phyloP scores from a whole-genome alignment of 306 rosid genomes.

The Vigna reflexopilosa region DNA sequence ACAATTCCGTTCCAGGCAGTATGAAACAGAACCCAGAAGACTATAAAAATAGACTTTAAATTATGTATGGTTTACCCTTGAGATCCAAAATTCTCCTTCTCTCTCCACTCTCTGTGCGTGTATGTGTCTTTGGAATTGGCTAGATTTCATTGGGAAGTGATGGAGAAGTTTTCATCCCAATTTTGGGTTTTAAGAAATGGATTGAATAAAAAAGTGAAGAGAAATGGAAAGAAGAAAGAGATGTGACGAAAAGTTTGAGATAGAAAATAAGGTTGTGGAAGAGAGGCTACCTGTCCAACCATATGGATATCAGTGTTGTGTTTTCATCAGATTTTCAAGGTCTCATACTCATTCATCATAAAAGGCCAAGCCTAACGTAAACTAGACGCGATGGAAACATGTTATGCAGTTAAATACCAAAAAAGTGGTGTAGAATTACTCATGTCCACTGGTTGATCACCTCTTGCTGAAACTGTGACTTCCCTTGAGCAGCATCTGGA shows the following conservation, averaged over 20 bases:
- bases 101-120: not conserved
- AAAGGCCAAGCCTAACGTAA: not conserved
- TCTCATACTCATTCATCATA: constrained; percentile 5
- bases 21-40: not conserved
- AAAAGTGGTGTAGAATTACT: constrained; percentile 43
- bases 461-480: constrained; percentile 94
- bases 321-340: not conserved
- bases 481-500: constrained; percentile 55
- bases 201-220: not conserved
- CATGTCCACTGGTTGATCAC: constrained; percentile 55
- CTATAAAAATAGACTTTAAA: not conserved
- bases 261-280: not conserved
- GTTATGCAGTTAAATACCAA: constrained; percentile 13
- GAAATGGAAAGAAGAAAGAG: not conserved
- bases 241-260: not conserved
- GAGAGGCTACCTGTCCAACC: not conserved
- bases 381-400: constrained; percentile 3
- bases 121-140: not conserved
- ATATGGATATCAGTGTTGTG: not conserved
- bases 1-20: not conserved
- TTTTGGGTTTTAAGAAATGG: not conserved
- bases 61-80: constrained; percentile 2
- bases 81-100: no score
- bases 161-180: not conserved
- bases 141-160: not conserved